These are phyloP conservation scores for Xylaria flabelliformis DNA, from an alignment of 495 filamentous ascomycete species.

Conservation along the genomic window DNA sequence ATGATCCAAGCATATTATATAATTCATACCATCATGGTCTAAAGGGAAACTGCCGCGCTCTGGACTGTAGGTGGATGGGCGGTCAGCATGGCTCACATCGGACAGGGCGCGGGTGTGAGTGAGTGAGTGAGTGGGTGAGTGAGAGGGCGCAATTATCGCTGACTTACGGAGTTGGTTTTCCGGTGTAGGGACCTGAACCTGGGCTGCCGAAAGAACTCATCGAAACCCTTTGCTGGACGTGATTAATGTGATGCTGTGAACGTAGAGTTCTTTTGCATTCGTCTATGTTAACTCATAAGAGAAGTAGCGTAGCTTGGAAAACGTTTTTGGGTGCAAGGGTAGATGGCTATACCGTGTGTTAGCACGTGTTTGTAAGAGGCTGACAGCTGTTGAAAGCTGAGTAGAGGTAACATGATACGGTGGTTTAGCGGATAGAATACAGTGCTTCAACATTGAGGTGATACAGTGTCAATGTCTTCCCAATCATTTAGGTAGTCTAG, in stretches of 20 bases:
- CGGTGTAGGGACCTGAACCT: conserved; percentile 69
- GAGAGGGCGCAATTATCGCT: not conserved
- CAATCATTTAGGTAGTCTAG: too few species aligned
- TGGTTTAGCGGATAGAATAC: not conserved
- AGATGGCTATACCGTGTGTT: not conserved
- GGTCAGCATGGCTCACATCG: conserved; percentile 16
- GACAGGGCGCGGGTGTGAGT: not conserved
- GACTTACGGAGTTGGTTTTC: conserved; percentile 80
- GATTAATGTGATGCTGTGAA: not conserved
- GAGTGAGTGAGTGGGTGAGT: not conserved
- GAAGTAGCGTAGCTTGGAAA: not conserved
- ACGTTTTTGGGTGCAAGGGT: conserved; percentile 9
- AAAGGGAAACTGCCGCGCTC: conserved; percentile 96
- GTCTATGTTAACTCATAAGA: not conserved
- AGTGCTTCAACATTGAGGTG: not conserved
- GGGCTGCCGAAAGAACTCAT: conserved; percentile 79
- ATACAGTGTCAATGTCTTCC: not conserved
- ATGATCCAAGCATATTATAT: not conserved
- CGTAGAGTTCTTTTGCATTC: not conserved
- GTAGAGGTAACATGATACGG: not conserved
- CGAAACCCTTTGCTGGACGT: not conserved
- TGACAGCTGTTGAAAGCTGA: not conserved
- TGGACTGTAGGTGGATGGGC: conserved; percentile 54
- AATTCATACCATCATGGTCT: conserved; percentile 81
- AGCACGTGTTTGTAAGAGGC: not conserved